These are phyloP conservation scores for Gliomastix tumulicola DNA, from an alignment of 2,329 filamentous ascomycete species.

Conservation along the genomic window DNA sequence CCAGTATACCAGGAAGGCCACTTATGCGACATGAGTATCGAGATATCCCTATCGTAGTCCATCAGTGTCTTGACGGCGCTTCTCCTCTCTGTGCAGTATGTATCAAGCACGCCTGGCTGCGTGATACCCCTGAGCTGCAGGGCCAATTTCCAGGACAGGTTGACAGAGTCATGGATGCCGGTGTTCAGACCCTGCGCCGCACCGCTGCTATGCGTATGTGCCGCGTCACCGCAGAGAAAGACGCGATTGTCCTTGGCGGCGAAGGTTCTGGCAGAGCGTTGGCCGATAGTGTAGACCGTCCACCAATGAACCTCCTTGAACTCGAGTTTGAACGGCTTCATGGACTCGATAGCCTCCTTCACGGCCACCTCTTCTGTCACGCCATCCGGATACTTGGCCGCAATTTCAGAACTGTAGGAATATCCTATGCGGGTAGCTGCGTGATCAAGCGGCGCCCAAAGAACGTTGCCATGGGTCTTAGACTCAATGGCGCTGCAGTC, in stretches of 20 bases:
- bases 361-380: constrained; percentile 44
- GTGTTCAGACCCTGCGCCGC: constrained; percentile 32
- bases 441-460: constrained; percentile 47
- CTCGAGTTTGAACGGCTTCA: constrained; percentile 31
- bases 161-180: constrained; percentile 29
- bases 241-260: constrained; percentile 1
- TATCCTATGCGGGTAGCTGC: constrained; percentile 47
- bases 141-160: constrained; percentile 42
- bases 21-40: constrained; percentile 31
- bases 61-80: constrained; percentile 28
- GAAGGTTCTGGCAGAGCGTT: not conserved
- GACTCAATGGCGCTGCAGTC: constrained; percentile 36
- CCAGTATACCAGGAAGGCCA: too few relatives aligned
- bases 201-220: constrained; percentile 37
- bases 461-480: constrained; percentile 44
- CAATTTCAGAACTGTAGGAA: constrained; percentile 35
- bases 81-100: constrained; percentile 28
- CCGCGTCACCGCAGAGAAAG: constrained; percentile 30
- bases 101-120: constrained; percentile 20
- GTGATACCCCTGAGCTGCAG: constrained; percentile 13
- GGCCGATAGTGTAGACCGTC: constrained; percentile 24
- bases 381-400: constrained; percentile 22
- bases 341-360: constrained; percentile 33
- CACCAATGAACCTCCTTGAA: constrained; percentile 45
- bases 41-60: constrained; percentile 26